Percentiles rank a stretch among this genome's conserved stretches.
These are phyloP conservation scores for Hydnomerulius pinastri DNA, from an alignment of 768 basidiomycete species.

Conservation along the genomic window DNA sequence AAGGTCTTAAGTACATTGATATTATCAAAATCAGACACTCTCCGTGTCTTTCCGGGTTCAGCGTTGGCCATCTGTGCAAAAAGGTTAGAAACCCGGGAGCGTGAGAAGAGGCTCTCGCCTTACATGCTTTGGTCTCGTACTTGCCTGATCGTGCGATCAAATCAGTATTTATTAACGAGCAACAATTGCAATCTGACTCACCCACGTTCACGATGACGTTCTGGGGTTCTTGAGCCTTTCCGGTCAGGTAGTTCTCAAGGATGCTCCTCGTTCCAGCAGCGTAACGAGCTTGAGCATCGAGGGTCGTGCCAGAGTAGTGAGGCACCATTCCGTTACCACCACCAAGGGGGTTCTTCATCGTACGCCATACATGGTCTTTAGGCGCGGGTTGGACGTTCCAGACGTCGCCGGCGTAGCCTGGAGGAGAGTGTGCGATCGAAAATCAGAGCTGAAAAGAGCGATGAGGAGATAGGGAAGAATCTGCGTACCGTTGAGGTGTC, in stretches of 20 bases:
- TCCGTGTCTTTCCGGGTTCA: too few relatives aligned
- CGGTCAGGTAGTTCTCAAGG: slow-evolving; percentile 65
- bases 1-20: too few relatives aligned
- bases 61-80: too few relatives aligned
- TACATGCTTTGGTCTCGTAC: too few relatives aligned
- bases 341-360: slow-evolving; percentile 77
- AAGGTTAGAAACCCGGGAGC: too few relatives aligned
- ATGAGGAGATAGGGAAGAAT: too few relatives aligned
- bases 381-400: slow-evolving; percentile 91
- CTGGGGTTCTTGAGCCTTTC: slow-evolving; percentile 67
- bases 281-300: slow-evolving; percentile 88
- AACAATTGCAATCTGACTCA: slow-evolving; percentile 49
- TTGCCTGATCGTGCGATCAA: too few relatives aligned
- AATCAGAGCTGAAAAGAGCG: too few relatives aligned
- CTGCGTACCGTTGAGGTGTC: slow-evolving; percentile 63
- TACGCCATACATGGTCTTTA: slow-evolving; percentile 83
- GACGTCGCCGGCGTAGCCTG: slow-evolving; percentile 59
- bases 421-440: background rate
- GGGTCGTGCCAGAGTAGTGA: slow-evolving; percentile 85
- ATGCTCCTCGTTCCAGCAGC: slow-evolving; percentile 72
- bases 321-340: slow-evolving; percentile 92
- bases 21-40: too few relatives aligned
- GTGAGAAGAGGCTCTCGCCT: too few relatives aligned
- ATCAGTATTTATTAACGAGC: too few relatives aligned
- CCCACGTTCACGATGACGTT: slow-evolving; percentile 82